Conservation (phyloP, 2,329 filamentous ascomycete species). For the Sclerotiophoma versabilis region DNA sequence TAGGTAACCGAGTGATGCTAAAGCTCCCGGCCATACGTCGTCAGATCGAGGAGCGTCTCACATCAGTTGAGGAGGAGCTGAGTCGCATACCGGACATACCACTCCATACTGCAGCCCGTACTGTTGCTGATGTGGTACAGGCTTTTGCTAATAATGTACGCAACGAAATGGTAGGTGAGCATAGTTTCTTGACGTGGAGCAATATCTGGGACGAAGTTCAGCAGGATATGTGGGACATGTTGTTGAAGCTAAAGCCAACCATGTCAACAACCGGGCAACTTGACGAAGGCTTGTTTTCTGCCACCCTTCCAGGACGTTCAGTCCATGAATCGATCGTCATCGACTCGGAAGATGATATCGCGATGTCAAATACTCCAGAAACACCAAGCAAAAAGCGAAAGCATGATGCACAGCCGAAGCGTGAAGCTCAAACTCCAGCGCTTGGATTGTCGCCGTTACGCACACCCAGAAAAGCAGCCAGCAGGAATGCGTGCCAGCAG, state of each 20-base stretch:
- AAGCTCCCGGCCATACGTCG: constrained; percentile 53
- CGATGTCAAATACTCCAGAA: neutral
- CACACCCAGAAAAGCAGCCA: neutral
- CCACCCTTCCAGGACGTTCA: constrained; percentile 19
- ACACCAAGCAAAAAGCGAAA: constrained; percentile 47
- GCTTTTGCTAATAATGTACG: constrained; percentile 63
- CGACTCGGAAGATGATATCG: constrained; percentile 15
- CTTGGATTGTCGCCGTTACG: constrained; percentile 6
- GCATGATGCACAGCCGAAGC: neutral
- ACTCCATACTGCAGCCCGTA: constrained; percentile 67
- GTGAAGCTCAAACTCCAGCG: constrained; percentile 9
- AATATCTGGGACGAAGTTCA: constrained; percentile 56
- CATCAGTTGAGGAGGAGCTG: constrained; percentile 63
- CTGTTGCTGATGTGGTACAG: constrained; percentile 67
- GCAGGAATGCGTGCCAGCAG: neutral
- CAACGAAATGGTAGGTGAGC: constrained; percentile 61
- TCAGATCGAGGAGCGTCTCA: constrained; percentile 57
- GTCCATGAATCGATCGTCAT: constrained; percentile 28
- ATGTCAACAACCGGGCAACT: constrained; percentile 17
- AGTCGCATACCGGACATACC: constrained; percentile 70
- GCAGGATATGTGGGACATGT: constrained; percentile 58
- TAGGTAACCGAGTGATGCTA: constrained; percentile 54
- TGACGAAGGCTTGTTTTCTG: constrained; percentile 23
- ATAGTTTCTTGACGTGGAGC: constrained; percentile 50
- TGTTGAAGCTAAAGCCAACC: constrained; percentile 40